Percentiles rank a stretch among this genome's conserved stretches.
Evolutionary conservation across 106 monocot species (phyloP).

Genomic region (Phalaenopsis aphrodite): DNA sequence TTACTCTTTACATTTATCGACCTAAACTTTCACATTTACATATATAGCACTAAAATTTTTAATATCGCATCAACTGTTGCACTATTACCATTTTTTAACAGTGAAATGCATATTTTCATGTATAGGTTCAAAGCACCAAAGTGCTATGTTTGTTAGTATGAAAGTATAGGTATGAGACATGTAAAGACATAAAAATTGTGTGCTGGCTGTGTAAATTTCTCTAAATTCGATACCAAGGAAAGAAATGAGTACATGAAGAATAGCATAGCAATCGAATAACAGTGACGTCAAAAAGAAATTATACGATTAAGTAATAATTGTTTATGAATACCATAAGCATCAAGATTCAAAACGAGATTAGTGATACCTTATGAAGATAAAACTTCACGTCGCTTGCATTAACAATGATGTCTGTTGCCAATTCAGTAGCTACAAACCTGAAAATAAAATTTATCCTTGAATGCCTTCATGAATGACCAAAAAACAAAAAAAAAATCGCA

Average conservation of each 20-base stretch:
- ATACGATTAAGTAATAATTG: neutral
- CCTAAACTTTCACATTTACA: no score
- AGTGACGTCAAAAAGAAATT: neutral
- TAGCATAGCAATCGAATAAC: neutral
- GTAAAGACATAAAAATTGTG: no score
- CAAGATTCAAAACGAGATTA: neutral
- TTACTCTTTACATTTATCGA: no score
- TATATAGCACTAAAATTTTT: no score
- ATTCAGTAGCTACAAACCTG: slow-evolving; percentile 72
- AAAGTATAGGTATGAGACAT: no score
- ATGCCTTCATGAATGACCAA: neutral
- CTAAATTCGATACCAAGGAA: neutral
- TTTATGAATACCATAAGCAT: neutral
- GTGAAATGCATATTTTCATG: no score
- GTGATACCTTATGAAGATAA: slow-evolving; percentile 81
- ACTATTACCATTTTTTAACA: no score
- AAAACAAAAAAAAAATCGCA: neutral
- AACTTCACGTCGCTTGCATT: slow-evolving; percentile 63
- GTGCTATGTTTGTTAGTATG: no score
- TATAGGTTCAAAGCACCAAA: no score
- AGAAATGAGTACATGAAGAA: neutral
- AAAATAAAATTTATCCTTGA: neutral
- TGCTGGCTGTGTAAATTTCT: no score
- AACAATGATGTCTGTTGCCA: slow-evolving; percentile 64
- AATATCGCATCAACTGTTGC: no score